These are phyloP conservation scores for Blastobotrys capitulatus DNA, from an alignment of 1,139 yeast species.

Conservation along the genomic window DNA sequence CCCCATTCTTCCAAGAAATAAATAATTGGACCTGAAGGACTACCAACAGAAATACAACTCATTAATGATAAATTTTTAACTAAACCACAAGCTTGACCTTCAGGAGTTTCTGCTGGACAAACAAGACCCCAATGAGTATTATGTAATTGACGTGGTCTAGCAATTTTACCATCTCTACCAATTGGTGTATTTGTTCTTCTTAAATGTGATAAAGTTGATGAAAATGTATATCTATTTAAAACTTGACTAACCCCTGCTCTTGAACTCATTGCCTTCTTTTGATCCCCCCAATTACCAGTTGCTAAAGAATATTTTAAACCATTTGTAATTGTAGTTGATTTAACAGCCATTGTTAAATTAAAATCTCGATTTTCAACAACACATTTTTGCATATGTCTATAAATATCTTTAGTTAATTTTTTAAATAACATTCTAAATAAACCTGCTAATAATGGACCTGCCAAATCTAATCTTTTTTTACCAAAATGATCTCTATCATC, in stretches of 20 bases:
- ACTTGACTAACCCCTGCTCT: constrained; percentile 99
- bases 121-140: constrained; percentile 99
- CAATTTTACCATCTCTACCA: constrained; percentile 97
- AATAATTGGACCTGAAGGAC: constrained; percentile 92
- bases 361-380: constrained; percentile 97
- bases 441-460: constrained; percentile 95
- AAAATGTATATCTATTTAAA: constrained; percentile 92
- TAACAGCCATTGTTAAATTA: constrained; percentile 92
- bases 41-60: constrained; percentile 97
- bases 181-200: constrained; percentile 98
- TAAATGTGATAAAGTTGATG: constrained; percentile 94
- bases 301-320: constrained; percentile 97
- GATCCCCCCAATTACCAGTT: constrained; percentile 99
- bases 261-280: constrained; percentile 97
- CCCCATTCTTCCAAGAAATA: constrained; percentile 98
- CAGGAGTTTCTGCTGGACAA: constrained; percentile 99
- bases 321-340: constrained; percentile 93
- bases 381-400: constrained; percentile 98
- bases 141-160: constrained; percentile 97
- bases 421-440: constrained; percentile 91
- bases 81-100: constrained; percentile 99
- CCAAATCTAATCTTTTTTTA: constrained; percentile 94
- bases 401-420: constrained; percentile 89
- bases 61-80: constrained; percentile 92
- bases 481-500: constrained; percentile 99